Conservation (phyloP, 2,329 filamentous ascomycete species). For the Orbilia blumenaviensis region DNA sequence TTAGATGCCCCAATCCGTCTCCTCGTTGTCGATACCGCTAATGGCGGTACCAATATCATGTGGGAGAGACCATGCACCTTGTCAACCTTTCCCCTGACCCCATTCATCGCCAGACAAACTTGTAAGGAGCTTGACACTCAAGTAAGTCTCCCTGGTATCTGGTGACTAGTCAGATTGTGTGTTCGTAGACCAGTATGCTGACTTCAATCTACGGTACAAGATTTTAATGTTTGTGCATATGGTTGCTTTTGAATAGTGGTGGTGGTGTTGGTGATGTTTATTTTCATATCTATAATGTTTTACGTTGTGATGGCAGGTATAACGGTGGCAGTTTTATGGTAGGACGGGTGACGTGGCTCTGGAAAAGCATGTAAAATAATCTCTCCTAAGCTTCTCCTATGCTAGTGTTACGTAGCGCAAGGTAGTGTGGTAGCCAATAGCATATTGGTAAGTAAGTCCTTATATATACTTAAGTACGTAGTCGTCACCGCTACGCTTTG, state of each 20-base stretch:
- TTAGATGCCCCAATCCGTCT: slow-evolving; percentile 19
- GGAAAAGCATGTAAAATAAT: too few relatives aligned
- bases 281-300: too few relatives aligned
- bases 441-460: too few relatives aligned
- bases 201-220: not conserved
- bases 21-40: slow-evolving; percentile 26
- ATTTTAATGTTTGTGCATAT: slow-evolving; percentile 7
- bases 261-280: not conserved
- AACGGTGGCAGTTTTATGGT: too few relatives aligned
- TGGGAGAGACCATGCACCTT: slow-evolving; percentile 38
- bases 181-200: not conserved
- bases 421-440: too few relatives aligned
- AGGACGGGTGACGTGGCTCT: too few relatives aligned
- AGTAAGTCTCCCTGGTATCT: not conserved
- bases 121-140: not conserved
- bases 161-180: not conserved
- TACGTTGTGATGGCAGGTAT: too few relatives aligned
- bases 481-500: too few relatives aligned
- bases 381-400: too few relatives aligned
- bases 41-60: slow-evolving; percentile 16
- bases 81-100: not conserved
- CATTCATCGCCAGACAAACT: not conserved
- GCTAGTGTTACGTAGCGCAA: too few relatives aligned
- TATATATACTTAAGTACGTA: too few relatives aligned
- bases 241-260: slow-evolving; percentile 4